Conservation (phyloP, 2,329 filamentous ascomycete species). For the Clarireedia homoeocarpa region DNA sequence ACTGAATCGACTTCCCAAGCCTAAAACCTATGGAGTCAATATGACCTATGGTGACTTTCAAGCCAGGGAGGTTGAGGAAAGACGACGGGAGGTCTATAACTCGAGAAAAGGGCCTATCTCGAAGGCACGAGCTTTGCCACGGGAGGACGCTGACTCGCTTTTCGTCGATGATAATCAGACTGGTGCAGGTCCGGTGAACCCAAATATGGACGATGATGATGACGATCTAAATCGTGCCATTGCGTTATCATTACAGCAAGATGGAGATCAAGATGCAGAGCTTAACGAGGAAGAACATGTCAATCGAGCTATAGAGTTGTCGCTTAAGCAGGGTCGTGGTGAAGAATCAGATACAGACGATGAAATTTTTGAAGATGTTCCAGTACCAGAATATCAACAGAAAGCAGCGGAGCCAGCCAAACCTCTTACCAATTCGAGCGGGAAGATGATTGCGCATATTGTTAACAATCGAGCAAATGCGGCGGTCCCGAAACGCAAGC, state of each 20-base stretch:
- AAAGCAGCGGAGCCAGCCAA: conserved; percentile 42
- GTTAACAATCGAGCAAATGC: conserved; percentile 67
- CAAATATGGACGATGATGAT: conserved; percentile 3
- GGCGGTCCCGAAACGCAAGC: conserved; percentile 39
- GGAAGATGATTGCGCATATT: conserved; percentile 61
- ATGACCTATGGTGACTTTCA: conserved; percentile 23
- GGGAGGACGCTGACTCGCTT: conserved; percentile 21
- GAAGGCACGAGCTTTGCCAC: conserved; percentile 10
- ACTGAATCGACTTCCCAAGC: conserved; percentile 29
- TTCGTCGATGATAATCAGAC: conserved; percentile 22
- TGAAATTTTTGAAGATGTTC: conserved; percentile 42
- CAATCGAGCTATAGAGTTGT: conserved; percentile 75
- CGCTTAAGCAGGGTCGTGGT: conserved; percentile 58
- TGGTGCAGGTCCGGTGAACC: conserved; percentile 8
- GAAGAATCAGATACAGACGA: conserved; percentile 29
- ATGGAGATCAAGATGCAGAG: conserved; percentile 23
- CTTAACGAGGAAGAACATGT: conserved; percentile 67
- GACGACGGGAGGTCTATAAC: conserved; percentile 16
- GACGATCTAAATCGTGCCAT: conserved; percentile 10
- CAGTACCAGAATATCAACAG: conserved; percentile 48
- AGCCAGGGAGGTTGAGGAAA: conserved; percentile 22
- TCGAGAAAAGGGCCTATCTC: conserved; percentile 11
- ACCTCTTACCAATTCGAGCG: conserved; percentile 43
- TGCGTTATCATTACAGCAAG: conserved; percentile 59
- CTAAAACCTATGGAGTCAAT: conserved; percentile 14